Evolutionary conservation across 495 filamentous ascomycete genomes (phyloP).

Genomic region (Talaromyces thailandensis): DNA sequence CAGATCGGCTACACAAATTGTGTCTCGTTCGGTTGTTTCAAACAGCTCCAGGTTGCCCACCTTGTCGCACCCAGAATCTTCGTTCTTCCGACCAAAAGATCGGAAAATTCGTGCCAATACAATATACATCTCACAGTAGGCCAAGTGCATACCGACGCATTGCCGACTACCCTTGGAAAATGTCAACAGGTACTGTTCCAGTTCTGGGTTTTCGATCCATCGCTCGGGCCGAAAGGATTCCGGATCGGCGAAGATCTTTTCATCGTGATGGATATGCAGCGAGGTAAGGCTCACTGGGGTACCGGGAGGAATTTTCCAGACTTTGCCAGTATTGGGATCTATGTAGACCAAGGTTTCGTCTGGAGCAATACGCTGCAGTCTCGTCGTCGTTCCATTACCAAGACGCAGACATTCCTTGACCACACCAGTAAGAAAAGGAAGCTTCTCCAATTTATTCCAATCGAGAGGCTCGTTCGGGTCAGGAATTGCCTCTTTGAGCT

Average conservation of each 20-base stretch:
- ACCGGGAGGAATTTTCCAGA: slow-evolving; percentile 20
- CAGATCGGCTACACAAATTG: not conserved
- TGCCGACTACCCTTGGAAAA: slow-evolving; percentile 22
- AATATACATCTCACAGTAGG: slow-evolving; percentile 36
- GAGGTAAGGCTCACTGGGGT: slow-evolving; percentile 27
- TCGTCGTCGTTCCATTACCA: slow-evolving; percentile 12
- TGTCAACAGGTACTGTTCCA: slow-evolving; percentile 16
- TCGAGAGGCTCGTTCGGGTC: slow-evolving; percentile 4
- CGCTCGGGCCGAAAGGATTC: slow-evolving; percentile 32
- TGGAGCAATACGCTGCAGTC: slow-evolving; percentile 23
- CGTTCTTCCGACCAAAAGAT: slow-evolving; percentile 15
- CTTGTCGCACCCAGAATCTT: not conserved
- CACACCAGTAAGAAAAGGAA: slow-evolving; percentile 12
- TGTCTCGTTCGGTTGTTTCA: slow-evolving; percentile 12
- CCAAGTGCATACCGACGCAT: slow-evolving; percentile 34
- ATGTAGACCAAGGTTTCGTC: slow-evolving; percentile 21
- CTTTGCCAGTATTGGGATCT: slow-evolving; percentile 7
- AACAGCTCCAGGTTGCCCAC: slow-evolving; percentile 17
- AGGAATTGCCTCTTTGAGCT: slow-evolving; percentile 16
- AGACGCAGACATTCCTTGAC: slow-evolving; percentile 23
- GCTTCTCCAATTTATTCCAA: slow-evolving; percentile 7
- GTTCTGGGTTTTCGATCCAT: slow-evolving; percentile 22
- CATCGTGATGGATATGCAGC: slow-evolving; percentile 19
- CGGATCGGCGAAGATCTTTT: slow-evolving; percentile 23
- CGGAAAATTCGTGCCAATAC: slow-evolving; percentile 34